phyloP scores from a whole-genome alignment of 2,329 filamentous ascomycete genomes.

The Catunica adiposa region DNA sequence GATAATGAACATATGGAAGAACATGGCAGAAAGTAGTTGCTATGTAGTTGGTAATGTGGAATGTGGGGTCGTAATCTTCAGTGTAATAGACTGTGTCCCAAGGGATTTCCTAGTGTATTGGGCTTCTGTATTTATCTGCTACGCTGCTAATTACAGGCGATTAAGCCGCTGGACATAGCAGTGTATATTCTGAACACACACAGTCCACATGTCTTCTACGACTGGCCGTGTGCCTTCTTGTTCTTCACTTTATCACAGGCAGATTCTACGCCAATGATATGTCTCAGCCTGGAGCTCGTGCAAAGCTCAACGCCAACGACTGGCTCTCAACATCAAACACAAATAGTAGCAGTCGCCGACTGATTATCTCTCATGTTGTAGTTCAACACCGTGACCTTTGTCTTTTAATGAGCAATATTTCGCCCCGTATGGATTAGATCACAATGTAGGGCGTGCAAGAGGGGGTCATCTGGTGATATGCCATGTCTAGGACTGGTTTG shows the following conservation, averaged over 20 bases:
- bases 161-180: too few relatives aligned
- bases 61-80: neutral
- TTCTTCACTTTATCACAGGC: neutral
- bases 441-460: too few relatives aligned
- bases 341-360: neutral
- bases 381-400: neutral
- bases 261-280: constrained; percentile 1
- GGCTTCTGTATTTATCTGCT: too few relatives aligned
- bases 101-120: too few relatives aligned
- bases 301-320: neutral
- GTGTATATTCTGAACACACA: neutral
- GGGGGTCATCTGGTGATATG: too few relatives aligned
- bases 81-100: neutral
- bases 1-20: neutral
- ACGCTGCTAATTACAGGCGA: too few relatives aligned
- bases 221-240: neutral
- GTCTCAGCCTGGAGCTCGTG: neutral
- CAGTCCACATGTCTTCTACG: neutral
- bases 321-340: neutral
- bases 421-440: neutral
- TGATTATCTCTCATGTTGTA: neutral
- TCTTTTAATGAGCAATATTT: neutral
- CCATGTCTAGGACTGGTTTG: neutral
- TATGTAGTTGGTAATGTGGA: neutral
- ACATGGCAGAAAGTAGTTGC: neutral